Evolutionary conservation across 2,329 filamentous ascomycete genomes (phyloP).

Genomic region (Tolypocladium inflatum): DNA sequence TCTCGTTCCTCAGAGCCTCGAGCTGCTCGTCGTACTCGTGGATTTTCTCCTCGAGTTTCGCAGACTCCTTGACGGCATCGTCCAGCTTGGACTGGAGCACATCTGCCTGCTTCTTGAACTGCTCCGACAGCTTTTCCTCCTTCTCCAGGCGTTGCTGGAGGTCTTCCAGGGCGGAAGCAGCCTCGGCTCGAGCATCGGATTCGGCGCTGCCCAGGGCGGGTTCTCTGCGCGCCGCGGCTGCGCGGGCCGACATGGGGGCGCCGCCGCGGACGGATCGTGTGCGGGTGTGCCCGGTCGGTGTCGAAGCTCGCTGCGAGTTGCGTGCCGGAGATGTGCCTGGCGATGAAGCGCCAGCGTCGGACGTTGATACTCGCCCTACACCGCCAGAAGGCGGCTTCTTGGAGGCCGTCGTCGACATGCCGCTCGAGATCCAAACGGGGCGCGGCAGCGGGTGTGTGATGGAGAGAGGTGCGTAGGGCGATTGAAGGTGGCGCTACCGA

Average conservation of each 20-base stretch:
- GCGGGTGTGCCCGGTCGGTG: constrained; percentile 34
- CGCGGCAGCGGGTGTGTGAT: neutral
- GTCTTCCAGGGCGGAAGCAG: constrained; percentile 70
- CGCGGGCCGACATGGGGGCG: constrained; percentile 64
- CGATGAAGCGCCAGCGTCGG: constrained; percentile 23
- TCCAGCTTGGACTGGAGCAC: constrained; percentile 80
- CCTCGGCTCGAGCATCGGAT: constrained; percentile 70
- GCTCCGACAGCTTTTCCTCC: constrained; percentile 68
- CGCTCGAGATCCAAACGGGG: constrained; percentile 2
- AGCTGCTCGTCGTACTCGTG: constrained; percentile 82
- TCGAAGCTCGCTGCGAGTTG: constrained; percentile 32
- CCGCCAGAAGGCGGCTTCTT: constrained; percentile 43
- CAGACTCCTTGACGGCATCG: constrained; percentile 74
- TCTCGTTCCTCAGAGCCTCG: constrained; percentile 73
- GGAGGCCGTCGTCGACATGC: constrained; percentile 41
- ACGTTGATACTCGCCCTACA: constrained; percentile 34
- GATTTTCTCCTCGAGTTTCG: constrained; percentile 74
- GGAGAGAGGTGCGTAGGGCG: neutral
- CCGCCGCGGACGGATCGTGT: constrained; percentile 56
- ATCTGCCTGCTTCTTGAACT: constrained; percentile 74
- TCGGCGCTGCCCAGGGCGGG: constrained; percentile 43
- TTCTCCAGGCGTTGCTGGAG: constrained; percentile 73
- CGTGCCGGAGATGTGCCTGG: constrained; percentile 28
- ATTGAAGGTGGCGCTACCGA: neutral
- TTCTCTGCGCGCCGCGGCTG: constrained; percentile 53